Conservation (phyloP, 2,329 filamentous ascomycete genomes). For the Monascus ruber region DNA sequence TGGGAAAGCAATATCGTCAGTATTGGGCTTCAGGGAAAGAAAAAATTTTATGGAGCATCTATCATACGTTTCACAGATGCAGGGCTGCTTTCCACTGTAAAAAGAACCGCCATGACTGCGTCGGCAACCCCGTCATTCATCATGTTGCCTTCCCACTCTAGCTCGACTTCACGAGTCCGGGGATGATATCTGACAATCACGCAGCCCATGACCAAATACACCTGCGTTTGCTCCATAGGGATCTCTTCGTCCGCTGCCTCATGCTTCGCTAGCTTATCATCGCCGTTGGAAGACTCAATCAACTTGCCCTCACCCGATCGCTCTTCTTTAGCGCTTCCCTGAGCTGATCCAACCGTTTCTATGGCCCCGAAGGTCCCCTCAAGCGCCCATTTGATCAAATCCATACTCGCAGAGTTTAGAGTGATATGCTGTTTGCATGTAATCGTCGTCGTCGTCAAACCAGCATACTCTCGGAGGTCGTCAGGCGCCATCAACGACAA, state of each 20-base stretch:
- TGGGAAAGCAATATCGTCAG: slow-evolving; percentile 7
- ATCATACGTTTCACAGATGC: slow-evolving; percentile 79
- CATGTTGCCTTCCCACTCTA: slow-evolving; percentile 97
- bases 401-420: slow-evolving; percentile 76
- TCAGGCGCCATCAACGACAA: slow-evolving; percentile 94
- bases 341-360: slow-evolving; percentile 38
- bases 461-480: slow-evolving; percentile 89
- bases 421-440: slow-evolving; percentile 84
- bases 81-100: slow-evolving; percentile 85
- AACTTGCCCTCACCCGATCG: slow-evolving; percentile 24
- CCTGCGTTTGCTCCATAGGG: slow-evolving; percentile 20
- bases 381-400: slow-evolving; percentile 85
- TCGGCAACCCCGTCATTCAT: slow-evolving; percentile 98
- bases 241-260: slow-evolving; percentile 38
- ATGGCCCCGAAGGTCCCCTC: slow-evolving; percentile 89
- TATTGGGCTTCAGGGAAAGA: slow-evolving; percentile 9
- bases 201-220: slow-evolving; percentile 75
- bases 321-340: slow-evolving; percentile 12
- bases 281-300: too few relatives aligned
- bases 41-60: slow-evolving; percentile 6
- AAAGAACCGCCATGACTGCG: slow-evolving; percentile 82
- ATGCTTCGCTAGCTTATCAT: slow-evolving; percentile 21
- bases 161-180: slow-evolving; percentile 64
- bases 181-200: slow-evolving; percentile 67
- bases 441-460: slow-evolving; percentile 90